phyloP scores from a whole-genome alignment of 345 rosid genomes.

The Capsella bursapastoris region DNA sequence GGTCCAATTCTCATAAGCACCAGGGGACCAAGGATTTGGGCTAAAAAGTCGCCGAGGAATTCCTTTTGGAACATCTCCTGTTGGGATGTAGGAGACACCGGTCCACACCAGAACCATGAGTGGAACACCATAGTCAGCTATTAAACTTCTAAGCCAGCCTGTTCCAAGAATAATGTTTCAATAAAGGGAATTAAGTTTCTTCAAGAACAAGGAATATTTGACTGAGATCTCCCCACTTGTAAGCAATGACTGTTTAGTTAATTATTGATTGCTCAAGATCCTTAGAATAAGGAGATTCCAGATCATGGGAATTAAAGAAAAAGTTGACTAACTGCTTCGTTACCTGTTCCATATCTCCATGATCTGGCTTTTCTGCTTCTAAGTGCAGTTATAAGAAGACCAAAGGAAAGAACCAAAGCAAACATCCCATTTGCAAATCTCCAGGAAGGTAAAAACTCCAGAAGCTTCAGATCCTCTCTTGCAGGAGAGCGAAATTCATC shows the following conservation, averaged over 20 bases:
- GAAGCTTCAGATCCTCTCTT: conserved; percentile 57
- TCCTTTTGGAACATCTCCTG: conserved; percentile 77
- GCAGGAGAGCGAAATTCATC: conserved; percentile 84
- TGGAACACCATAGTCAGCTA: conserved; percentile 98
- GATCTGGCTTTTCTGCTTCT: conserved; percentile 88
- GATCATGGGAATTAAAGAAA: conserved; percentile 12
- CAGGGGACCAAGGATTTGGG: conserved; percentile 97
- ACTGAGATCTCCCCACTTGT: conserved; percentile 30
- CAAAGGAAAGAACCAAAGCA: conserved; percentile 87
- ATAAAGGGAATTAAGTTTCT: conserved; percentile 6
- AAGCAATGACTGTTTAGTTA: conserved; percentile 22
- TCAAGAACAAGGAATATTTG: conserved; percentile 27
- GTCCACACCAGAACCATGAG: conserved; percentile 95
- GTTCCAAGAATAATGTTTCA: conserved; percentile 28
- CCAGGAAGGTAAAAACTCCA: conserved; percentile 74
- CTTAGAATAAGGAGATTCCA: conserved; percentile 45
- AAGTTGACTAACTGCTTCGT: conserved; percentile 28
- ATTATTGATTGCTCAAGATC: conserved; percentile 36
- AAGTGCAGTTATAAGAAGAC: conserved; percentile 80
- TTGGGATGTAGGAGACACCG: conserved; percentile 80
- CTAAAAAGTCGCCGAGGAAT: conserved; percentile 93
- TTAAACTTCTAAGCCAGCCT: conserved; percentile 88
- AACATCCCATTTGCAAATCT: conserved; percentile 98
- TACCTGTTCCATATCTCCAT: conserved; percentile 95
- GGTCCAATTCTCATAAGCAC: conserved; percentile 91